phyloP scores from a whole-genome alignment of 108 stramenopile genomes.

The Conticribra weissflogii region DNA sequence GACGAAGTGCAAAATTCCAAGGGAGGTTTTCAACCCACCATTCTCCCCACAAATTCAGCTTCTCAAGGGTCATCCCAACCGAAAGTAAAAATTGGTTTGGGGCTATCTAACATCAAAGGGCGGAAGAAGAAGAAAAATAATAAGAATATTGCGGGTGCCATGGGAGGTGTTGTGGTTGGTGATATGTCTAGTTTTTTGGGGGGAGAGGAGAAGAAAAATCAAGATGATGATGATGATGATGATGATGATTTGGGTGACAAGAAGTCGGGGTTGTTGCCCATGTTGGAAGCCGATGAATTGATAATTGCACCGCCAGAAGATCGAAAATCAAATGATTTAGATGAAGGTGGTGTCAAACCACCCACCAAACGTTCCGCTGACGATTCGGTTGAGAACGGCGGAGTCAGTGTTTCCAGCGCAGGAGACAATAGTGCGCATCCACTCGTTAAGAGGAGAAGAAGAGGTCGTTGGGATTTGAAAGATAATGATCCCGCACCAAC shows the following conservation, averaged over 20 bases:
- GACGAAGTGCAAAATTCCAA: not conserved
- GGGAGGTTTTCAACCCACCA: conserved; percentile 13
- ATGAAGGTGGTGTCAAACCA: conserved; percentile 1
- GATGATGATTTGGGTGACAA: no score
- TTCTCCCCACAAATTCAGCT: conserved; percentile 19
- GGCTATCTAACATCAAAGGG: conserved; percentile 12
- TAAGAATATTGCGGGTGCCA: not conserved
- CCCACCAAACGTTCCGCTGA: not conserved
- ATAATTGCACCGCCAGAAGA: conserved; percentile 1
- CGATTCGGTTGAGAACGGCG: no score
- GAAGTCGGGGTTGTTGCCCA: no score
- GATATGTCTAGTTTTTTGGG: conserved; percentile 22
- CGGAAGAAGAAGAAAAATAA: conserved; percentile 34
- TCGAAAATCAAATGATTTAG: not conserved
- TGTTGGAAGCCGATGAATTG: conserved; percentile 18
- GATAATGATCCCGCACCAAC: conserved; percentile 7
- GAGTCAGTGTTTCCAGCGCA: not conserved
- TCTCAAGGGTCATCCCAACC: conserved; percentile 22
- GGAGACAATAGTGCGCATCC: conserved; percentile 19
- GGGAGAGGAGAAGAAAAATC: not conserved
- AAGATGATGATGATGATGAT: not conserved
- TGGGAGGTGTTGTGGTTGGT: not conserved
- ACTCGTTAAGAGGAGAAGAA: conserved; percentile 52
- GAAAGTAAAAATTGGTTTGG: conserved; percentile 42
- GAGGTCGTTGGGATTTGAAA: conserved; percentile 64